Percentiles rank a stretch among this genome's conserved stretches.
Conservation (phyloP, 2,329 filamentous ascomycete species). For the Fusarium proliferatum region DNA sequence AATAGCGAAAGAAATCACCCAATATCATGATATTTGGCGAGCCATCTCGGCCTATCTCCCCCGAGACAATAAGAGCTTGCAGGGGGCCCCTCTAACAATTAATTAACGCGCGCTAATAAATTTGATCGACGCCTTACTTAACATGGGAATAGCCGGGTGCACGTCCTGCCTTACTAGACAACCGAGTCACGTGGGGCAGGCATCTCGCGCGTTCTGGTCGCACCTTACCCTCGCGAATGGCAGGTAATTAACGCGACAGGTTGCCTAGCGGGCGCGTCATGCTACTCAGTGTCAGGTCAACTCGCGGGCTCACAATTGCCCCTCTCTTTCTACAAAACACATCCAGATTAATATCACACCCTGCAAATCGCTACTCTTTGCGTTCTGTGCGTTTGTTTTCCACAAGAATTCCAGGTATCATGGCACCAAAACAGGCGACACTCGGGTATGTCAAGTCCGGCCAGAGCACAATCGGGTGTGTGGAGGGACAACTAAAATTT, state of each 20-base stretch:
- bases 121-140: slow-evolving; percentile 4
- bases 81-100: slow-evolving; percentile 19
- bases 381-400: slow-evolving; percentile 8
- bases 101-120: slow-evolving; percentile 16
- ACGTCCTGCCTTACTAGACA: not conserved
- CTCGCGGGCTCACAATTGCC: slow-evolving; percentile 33
- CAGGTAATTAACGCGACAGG: slow-evolving; percentile 53
- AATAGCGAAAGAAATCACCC: not conserved
- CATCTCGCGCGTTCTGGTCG: slow-evolving; percentile 39
- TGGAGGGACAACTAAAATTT: slow-evolving; percentile 13
- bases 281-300: slow-evolving; percentile 39
- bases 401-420: slow-evolving; percentile 42
- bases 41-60: slow-evolving; percentile 26
- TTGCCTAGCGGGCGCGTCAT: slow-evolving; percentile 54
- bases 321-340: slow-evolving; percentile 26
- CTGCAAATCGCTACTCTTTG: slow-evolving; percentile 7
- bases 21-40: slow-evolving; percentile 22
- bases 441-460: slow-evolving; percentile 85
- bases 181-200: slow-evolving; percentile 40
- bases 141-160: slow-evolving; percentile 1
- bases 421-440: slow-evolving; percentile 79
- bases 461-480: slow-evolving; percentile 79
- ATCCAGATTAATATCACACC: slow-evolving; percentile 13
- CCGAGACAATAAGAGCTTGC: slow-evolving; percentile 25
- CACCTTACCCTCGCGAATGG: slow-evolving; percentile 32